phyloP scores from a whole-genome alignment of 2,329 filamentous ascomycete species.

The Diaporthe helianthi region DNA sequence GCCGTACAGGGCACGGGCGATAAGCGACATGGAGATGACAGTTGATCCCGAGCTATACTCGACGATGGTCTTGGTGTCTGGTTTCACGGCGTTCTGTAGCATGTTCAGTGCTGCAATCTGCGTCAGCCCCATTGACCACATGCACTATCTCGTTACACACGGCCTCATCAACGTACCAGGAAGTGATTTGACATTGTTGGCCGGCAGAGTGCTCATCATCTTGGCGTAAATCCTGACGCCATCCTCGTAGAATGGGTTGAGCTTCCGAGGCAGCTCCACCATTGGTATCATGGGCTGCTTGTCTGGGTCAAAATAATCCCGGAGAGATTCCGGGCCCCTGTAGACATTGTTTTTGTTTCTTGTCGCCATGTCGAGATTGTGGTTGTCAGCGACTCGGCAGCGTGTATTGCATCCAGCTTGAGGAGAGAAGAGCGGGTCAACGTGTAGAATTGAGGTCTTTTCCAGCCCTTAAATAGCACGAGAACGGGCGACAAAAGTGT shows the following conservation, averaged over 20 bases:
- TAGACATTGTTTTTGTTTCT: background rate
- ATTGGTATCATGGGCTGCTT: background rate
- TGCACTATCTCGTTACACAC: background rate
- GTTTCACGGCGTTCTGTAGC: background rate
- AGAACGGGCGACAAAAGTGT: background rate
- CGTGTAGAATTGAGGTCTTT: background rate
- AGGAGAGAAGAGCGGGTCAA: too few species aligned
- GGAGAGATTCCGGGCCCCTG: background rate
- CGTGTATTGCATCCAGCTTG: too few species aligned
- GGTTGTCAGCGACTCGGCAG: background rate
- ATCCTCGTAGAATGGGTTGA: conserved; percentile 5
- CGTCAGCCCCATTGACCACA: background rate
- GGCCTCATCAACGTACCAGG: background rate
- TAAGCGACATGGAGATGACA: conserved; percentile 6
- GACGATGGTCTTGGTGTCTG: background rate
- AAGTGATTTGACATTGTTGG: background rate
- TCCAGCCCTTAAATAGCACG: background rate
- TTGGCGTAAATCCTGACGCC: background rate
- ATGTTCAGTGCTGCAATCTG: background rate
- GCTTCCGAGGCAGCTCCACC: background rate
- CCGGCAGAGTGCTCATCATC: conserved; percentile 8
- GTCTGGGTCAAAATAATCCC: background rate
- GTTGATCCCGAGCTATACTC: conserved; percentile 2
- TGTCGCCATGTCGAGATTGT: background rate
- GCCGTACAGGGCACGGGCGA: background rate